A percentile compares a stretch with the other conserved stretches of the same genome.
phyloP scores from a whole-genome alignment of 2,329 filamentous ascomycete species.

The Kalmusia sp. region DNA sequence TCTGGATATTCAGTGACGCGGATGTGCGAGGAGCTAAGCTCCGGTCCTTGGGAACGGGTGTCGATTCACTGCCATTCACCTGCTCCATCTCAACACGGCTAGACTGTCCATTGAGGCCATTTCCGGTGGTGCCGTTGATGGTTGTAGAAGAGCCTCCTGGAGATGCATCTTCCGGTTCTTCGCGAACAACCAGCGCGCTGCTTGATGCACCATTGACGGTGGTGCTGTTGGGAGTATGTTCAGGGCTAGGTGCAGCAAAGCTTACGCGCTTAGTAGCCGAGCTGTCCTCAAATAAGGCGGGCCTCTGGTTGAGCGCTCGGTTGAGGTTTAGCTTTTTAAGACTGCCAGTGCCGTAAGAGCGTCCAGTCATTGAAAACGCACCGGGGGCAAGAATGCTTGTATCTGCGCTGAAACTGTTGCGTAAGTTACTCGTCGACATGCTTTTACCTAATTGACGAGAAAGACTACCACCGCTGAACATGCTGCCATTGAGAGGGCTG shows the following conservation, averaged over 20 bases:
- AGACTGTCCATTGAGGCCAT: conserved; percentile 38
- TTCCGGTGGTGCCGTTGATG: conserved; percentile 43
- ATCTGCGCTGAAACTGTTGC: conserved; percentile 80
- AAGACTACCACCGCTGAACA: conserved; percentile 62
- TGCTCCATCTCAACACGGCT: conserved; percentile 72
- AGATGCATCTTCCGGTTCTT: conserved; percentile 58
- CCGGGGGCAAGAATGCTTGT: conserved; percentile 87
- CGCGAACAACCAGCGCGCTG: conserved; percentile 59
- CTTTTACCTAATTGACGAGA: conserved; percentile 82
- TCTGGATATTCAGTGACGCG: conserved; percentile 37
- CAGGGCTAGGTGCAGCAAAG: conserved; percentile 71
- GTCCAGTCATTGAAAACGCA: conserved; percentile 74
- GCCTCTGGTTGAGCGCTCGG: conserved; percentile 74
- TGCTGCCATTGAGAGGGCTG: conserved; percentile 65
- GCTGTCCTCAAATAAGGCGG: conserved; percentile 64
- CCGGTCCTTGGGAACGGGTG: conserved; percentile 78
- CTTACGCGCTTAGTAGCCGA: conserved; percentile 77
- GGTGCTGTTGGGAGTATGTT: conserved; percentile 30
- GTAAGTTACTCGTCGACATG: conserved; percentile 84
- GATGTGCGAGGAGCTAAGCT: conserved; percentile 46
- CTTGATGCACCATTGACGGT: conserved; percentile 50
- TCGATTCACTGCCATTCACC: conserved; percentile 75
- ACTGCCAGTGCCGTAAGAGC: conserved; percentile 53
- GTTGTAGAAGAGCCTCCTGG: conserved; percentile 64
- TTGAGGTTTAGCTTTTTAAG: conserved; percentile 95